Conservation (phyloP, 306 rosid genomes). For the Clitoria ternatea region DNA sequence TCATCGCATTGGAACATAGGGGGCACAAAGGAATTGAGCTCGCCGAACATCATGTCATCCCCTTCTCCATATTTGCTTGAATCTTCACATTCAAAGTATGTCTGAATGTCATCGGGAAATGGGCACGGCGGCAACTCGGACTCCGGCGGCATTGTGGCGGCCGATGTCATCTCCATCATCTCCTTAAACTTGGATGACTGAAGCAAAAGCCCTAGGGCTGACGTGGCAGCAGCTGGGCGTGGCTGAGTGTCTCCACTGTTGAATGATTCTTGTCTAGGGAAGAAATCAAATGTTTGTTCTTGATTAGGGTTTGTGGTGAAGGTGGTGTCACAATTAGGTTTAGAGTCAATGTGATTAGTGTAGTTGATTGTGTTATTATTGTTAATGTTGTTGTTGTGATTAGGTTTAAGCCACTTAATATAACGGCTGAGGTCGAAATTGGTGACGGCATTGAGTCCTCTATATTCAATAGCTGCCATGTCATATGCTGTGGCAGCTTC, state of each 20-base stretch:
- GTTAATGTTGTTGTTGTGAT: neutral
- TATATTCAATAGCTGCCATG: slow-evolving; percentile 93
- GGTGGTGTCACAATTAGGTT: neutral
- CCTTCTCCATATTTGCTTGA: slow-evolving; percentile 36
- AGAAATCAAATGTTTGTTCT: slow-evolving; percentile 22
- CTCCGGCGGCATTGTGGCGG: slow-evolving; percentile 10
- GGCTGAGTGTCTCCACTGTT: slow-evolving; percentile 14
- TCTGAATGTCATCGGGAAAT: slow-evolving; percentile 78
- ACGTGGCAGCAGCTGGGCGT: slow-evolving; percentile 32
- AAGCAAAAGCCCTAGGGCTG: slow-evolving; percentile 67
- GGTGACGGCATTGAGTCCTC: slow-evolving; percentile 91
- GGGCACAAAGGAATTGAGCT: slow-evolving; percentile 42
- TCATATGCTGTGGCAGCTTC: slow-evolving; percentile 97
- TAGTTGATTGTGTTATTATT: neutral
- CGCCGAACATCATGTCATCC: slow-evolving; percentile 59
- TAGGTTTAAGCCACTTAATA: slow-evolving; percentile 69
- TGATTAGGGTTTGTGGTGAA: slow-evolving; percentile 25
- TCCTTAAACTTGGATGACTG: slow-evolving; percentile 76
- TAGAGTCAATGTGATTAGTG: neutral
- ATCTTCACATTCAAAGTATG: slow-evolving; percentile 69
- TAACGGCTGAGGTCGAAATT: slow-evolving; percentile 92
- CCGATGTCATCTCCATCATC: slow-evolving; percentile 64
- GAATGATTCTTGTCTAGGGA: slow-evolving; percentile 13
- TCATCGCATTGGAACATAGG: slow-evolving; percentile 56
- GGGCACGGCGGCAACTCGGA: slow-evolving; percentile 31